These are phyloP conservation scores for Pyracantha coccinea DNA, from an alignment of 331 rosid species.

Conservation along the genomic window DNA sequence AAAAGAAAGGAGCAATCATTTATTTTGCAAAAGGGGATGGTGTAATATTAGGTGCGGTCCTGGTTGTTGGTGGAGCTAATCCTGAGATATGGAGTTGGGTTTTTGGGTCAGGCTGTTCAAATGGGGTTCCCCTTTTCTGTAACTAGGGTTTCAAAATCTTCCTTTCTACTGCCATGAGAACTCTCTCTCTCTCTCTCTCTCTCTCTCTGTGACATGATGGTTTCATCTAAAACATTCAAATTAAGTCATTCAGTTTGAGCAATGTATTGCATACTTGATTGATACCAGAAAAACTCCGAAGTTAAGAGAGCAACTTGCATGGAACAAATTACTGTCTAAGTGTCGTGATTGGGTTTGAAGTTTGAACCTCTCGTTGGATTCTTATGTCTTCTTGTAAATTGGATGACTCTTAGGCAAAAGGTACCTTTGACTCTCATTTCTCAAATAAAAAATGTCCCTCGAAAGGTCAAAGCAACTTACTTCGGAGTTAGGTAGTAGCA, in stretches of 20 bases:
- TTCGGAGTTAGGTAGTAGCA: not conserved
- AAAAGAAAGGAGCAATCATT: constrained; percentile 19
- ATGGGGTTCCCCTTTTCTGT: constrained; percentile 12
- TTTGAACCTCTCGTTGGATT: constrained; percentile 15
- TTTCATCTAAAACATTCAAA: not conserved
- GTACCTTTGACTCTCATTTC: constrained; percentile 10
- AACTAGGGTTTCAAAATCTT: constrained; percentile 2
- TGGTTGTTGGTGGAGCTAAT: constrained; percentile 39
- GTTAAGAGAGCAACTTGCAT: too few relatives aligned
- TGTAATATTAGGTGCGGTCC: constrained; percentile 7
- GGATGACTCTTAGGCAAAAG: constrained; percentile 7
- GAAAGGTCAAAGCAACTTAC: constrained; percentile 12
- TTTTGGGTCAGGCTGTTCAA: constrained; percentile 24
- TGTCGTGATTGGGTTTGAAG: not conserved
- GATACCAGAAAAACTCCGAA: too few relatives aligned
- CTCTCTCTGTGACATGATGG: not conserved
- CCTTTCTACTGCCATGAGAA: constrained; percentile 13
- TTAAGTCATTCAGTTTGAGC: not conserved
- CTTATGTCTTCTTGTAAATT: not conserved
- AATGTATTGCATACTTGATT: too few relatives aligned
- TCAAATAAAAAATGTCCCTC: not conserved
- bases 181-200: not conserved
- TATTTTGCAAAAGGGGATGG: constrained; percentile 23
- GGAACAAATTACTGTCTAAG: too few relatives aligned
- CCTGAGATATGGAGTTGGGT: constrained; percentile 22